Evolutionary conservation across 2,329 filamentous ascomycete species (phyloP), one percentile per base, ranked within the genome.

Genomic region (Parascedosporium putredinis): DNA sequence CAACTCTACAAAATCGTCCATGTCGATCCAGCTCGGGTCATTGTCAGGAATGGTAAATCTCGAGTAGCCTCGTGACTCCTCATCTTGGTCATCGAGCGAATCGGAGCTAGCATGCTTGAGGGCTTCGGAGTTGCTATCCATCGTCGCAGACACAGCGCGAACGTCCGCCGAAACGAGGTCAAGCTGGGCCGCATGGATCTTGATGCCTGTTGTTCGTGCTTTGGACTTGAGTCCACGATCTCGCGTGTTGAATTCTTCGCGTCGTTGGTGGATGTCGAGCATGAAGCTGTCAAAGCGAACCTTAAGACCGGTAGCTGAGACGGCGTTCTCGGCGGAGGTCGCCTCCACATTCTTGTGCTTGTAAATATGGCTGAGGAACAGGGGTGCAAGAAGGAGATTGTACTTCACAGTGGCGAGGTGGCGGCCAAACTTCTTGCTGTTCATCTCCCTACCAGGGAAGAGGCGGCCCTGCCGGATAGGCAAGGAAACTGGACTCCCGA

Each of bases 361-460:
- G 71, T 98, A 98, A 27, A 98, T 89, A 59, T 98, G 93, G 57
- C 90, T 94, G 55, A 98, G 79, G 64, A 95, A 98, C 2, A 98
- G 70, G 0, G 93, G 93, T 2, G 93, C 95, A 14, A 98, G 73
- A 3, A 97, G 75, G 20, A 98, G 70, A 54, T 91, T 96, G 69
- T 97, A 97, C 71, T 98, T 98, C 72, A 98, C 90, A 7, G 94
- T 98, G n/a, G 89, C 91, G 54, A 98, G 72, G 66, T 98, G 94
- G 46, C 93, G 81, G 12, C 91, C 91, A 63, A 98, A 98, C 64
- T 98, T 98, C 70, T 98, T 98, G 73, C 88, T 96, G 43, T 88
- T 93, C 72, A 95, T 96, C 58, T 96, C 93, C 22, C 89, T 78
- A 0, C 88, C 89, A 5, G 90, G 91, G 82, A 90, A 98, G 3